Base-by-base conservation (phyloP, 2,329 filamentous ascomycete species). In the Xylaria sp. region DNA sequence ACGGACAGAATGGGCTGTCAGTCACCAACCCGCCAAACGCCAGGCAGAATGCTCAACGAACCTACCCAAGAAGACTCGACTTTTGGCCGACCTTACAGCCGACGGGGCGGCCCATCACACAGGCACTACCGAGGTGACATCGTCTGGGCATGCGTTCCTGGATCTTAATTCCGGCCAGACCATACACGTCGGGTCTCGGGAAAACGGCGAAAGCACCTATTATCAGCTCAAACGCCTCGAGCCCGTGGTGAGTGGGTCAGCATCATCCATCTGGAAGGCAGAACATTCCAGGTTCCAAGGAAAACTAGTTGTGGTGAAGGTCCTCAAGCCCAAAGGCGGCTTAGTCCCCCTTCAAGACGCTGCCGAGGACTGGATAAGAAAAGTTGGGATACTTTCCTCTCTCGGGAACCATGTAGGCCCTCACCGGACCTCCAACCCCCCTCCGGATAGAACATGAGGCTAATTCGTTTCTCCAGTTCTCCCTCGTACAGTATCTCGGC, bases 381-480 rank as follows among this genome's bases (percentile, higher is more conserved):
- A 68, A 57, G 19, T 39, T 0, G 19, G 36, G 3, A 68, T 68
- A 11, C 61, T 45, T 21, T 65, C 61, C 30, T 60, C 39, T 11
- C 1, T 68, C 14, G 61, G 57, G 9, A 7, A 34, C n/a, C 65
- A 68, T 55, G 65, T 68, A 65, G 14, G 61, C 9, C 50, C 7
- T 17, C 24, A 0, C 30, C 21, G 9, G 45, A 7, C 11, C 8
- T 6, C 36, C 47, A n/a, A 21, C 19, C 11, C 17, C 19, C 14
- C 14, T 24, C 19, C 19, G 27, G 1, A n/a, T 8, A 12, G 4
- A 12, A 11, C 9, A 3, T 5, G 12, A 14, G 30, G 27, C 47
- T 67, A n/a, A 67, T 17, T n/a, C 0, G 4, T 32, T 30, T 53
- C 21, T 36, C 21, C 21, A 67, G 64, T 36, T 48, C 8, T 47